These are phyloP conservation scores for Puccinellia tenuiflora DNA, from an alignment of 176 grass and related monocot species.

Conservation along the genomic window DNA sequence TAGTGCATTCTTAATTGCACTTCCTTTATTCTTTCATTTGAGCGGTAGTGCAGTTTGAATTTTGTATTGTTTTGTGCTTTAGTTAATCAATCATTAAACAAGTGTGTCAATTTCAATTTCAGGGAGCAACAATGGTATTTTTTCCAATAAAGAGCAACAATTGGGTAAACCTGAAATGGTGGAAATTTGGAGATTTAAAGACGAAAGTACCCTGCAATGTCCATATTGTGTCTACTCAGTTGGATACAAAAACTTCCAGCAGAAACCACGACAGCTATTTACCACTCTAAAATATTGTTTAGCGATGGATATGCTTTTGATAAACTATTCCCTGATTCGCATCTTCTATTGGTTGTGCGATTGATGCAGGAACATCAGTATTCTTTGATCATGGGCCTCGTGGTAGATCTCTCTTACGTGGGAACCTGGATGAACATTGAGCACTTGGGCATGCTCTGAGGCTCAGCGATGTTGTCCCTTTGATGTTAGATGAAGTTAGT, in stretches of 20 bases:
- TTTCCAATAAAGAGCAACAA: no score
- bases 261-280: slow-evolving; percentile 59
- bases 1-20: no score
- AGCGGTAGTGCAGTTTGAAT: no score
- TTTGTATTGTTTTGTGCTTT: no score
- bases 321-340: slow-evolving; percentile 64
- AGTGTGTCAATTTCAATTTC: no score
- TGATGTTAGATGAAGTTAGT: slow-evolving; percentile 83
- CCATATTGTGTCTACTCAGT: slow-evolving; percentile 6
- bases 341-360: slow-evolving; percentile 69
- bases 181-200: no score
- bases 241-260: slow-evolving; percentile 71
- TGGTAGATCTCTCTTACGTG: slow-evolving; percentile 64
- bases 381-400: slow-evolving; percentile 92
- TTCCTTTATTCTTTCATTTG: no score
- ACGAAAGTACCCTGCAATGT: no score
- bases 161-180: no score
- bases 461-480: slow-evolving; percentile 86
- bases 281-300: slow-evolving; percentile 79
- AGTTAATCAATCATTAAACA: no score
- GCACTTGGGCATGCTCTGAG: slow-evolving; percentile 60
- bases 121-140: no score
- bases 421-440: slow-evolving; percentile 49
- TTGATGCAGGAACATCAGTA: slow-evolving; percentile 61
- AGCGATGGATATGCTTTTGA: slow-evolving; percentile 98